Conservation (phyloP, 805 yeast species). For the Blastobotrys chiropterorum region DNA sequence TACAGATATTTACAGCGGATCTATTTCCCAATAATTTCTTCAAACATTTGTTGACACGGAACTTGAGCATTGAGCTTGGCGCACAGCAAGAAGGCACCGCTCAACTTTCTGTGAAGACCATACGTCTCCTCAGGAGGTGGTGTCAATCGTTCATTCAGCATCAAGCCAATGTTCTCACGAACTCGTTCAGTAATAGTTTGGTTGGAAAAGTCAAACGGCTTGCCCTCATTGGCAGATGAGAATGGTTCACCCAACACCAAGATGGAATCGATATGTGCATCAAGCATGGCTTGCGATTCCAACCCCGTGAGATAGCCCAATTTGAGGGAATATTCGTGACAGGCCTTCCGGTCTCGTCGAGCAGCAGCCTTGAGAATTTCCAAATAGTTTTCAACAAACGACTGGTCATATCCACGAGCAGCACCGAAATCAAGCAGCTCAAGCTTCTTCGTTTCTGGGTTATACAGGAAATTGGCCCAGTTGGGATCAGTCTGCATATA, state of each 20-base stretch:
- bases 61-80: conserved; percentile 78
- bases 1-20: neutral
- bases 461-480: conserved; percentile 95
- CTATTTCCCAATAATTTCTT: conserved; percentile 56
- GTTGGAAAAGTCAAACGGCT: conserved; percentile 60
- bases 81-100: conserved; percentile 89
- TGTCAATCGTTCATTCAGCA: conserved; percentile 85
- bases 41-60: conserved; percentile 71
- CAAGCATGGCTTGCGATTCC: conserved; percentile 80
- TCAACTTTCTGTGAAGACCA: conserved; percentile 88
- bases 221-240: conserved; percentile 43
- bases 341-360: conserved; percentile 54
- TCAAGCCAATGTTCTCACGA: conserved; percentile 75
- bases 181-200: conserved; percentile 96
- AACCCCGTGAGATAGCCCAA: conserved; percentile 89
- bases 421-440: conserved; percentile 96
- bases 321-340: conserved; percentile 57
- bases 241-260: conserved; percentile 92
- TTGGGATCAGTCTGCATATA: conserved; percentile 99
- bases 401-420: conserved; percentile 66
- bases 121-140: conserved; percentile 99
- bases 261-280: conserved; percentile 88
- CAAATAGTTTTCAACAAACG: conserved; percentile 65
- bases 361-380: conserved; percentile 71
- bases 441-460: conserved; percentile 59